Evolutionary conservation across 2,329 filamentous ascomycete genomes (phyloP), one percentile per base, ranked within the genome.

Genomic region (Stenocarpella maydis): DNA sequence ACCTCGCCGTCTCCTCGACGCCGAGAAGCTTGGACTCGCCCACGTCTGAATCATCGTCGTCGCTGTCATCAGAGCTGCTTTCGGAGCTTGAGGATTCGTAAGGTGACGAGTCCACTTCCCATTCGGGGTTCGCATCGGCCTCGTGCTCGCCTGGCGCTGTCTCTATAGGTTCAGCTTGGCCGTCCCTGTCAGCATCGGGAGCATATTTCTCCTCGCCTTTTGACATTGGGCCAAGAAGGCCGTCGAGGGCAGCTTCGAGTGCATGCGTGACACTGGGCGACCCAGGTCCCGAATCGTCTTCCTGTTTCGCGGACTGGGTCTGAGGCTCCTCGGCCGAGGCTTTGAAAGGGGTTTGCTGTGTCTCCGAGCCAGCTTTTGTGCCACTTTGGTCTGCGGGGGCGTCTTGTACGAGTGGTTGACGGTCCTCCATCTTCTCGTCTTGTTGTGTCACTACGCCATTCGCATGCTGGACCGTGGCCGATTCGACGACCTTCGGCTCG

Each of bases 21-120:
- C 91, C 91, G 1, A 98, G 84, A 50, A 95, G 85, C 65, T 71
- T 72, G 26, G 65, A 68, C 34, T 92, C 88, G 74, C 94, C 94
- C 37, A 87, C 88, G 70, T 89, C 90, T 65, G 86, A 87, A 70
- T 87, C 87, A 68, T 88, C 86, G 45, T 84, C 82, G 1, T 80
- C 83, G 49, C 81, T 87, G 0, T 86, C 87, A 71, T 90, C 88
- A 2, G 88, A 90, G 74, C 81, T 84, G 76, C 82, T 85, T 5
- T 86, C 88, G 17, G 88, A 85, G 0, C 85, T 86, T 0, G 88
- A 92, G 7, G 91, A 92, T 75, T 90, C 88, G 76, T 92, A 92
- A 0, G 92, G 92, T 0, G 91, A 93, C 1, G 92, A 94, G 75
- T 95, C 92, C 9, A 86, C 82, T 77, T 97, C 93, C 93, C 94